Evolutionary conservation across 257 asterid genomes (phyloP), one percentile per base, ranked within the genome.

Genomic region (Solanum pimpinellifolium): DNA sequence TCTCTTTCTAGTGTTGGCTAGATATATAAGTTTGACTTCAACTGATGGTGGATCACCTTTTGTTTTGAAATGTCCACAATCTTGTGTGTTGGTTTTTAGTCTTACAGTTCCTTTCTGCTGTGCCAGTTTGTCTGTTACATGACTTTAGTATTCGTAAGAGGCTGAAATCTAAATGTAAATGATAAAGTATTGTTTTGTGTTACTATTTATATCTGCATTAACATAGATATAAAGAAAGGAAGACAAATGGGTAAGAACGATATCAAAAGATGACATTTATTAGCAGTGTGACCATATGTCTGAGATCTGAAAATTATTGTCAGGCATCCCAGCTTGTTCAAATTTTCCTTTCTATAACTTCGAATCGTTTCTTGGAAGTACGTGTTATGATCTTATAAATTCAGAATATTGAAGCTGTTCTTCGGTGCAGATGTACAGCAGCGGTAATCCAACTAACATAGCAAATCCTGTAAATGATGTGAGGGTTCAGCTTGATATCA

Each of bases 371-470:
- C 69, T 81, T 20, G 25, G 29, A 47, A 81, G 42, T 49, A 31
- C 12, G 27, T 46, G 84, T 33, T 73, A 66, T 73, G 42, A 35
- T 73, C 82, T 86, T 49, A 21, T 86, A 33, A 31, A 49, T 72
- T 33, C 18, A 47, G 37, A 21, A 31, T 73, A 52, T 70, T 86
- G 78, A 39, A 49, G 39, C 35, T 86, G 65, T 87, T 89, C 88
- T 86, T 88, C 85, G 69, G 49, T 90, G 56, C 93, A 97, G 99
- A 96, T 96, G 98, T 97, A 97, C 90, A 97, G 99, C 91, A 96
- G 99, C 68, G 99, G 99, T 37, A 97, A 97, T 89, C 99, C 99
- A 47, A 95, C 99, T 74, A 97, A 97, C 90, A 96, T 97, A 84
- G 98, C 99, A 23, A 97, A 97, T 89, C 99, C 99, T 39, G 92